These are phyloP conservation scores for Diplodia mutila DNA, from an alignment of 2,329 filamentous ascomycete genomes.

Conservation along the genomic window DNA sequence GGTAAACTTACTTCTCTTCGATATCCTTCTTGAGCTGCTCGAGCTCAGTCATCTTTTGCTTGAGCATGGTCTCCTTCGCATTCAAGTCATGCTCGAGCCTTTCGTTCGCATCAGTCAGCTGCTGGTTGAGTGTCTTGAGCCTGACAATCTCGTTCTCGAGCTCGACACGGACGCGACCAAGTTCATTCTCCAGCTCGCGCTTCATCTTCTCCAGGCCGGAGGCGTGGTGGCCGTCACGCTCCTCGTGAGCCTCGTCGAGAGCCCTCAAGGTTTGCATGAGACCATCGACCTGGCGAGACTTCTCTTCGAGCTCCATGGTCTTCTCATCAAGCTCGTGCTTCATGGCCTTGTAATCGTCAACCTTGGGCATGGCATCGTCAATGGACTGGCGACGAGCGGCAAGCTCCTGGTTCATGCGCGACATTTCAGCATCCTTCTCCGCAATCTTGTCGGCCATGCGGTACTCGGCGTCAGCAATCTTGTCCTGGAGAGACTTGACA, in stretches of 20 bases:
- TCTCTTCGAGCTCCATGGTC: constrained; percentile 23
- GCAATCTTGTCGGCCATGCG: constrained; percentile 23
- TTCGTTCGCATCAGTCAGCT: constrained; percentile 23
- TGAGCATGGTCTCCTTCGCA: constrained; percentile 3
- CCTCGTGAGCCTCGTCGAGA: constrained; percentile 23
- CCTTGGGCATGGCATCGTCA: constrained; percentile 23
- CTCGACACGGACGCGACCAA: constrained; percentile 11
- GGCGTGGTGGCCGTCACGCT: constrained; percentile 24
- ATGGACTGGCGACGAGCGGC: constrained; percentile 24
- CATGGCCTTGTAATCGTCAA: constrained; percentile 21
- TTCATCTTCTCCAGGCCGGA: constrained; percentile 21
- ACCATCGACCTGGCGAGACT: constrained; percentile 26
- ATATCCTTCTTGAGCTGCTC: constrained; percentile 3
- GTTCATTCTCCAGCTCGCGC: constrained; percentile 18
- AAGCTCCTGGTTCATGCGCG: constrained; percentile 25
- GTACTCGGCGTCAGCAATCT: constrained; percentile 24
- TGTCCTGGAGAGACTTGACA: constrained; percentile 23
- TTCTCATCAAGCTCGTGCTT: constrained; percentile 24
- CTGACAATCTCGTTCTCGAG: constrained; percentile 25
- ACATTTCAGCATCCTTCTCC: constrained; percentile 24
- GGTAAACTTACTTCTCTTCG: constrained; percentile 10
- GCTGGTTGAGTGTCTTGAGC: constrained; percentile 24
- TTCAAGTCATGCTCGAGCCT: constrained; percentile 20
- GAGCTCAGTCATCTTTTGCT: constrained; percentile 5
- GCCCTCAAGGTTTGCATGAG: constrained; percentile 23